Evolutionary conservation across 2,329 filamentous ascomycete genomes (phyloP).

Genomic region (Cercospora canescens): DNA sequence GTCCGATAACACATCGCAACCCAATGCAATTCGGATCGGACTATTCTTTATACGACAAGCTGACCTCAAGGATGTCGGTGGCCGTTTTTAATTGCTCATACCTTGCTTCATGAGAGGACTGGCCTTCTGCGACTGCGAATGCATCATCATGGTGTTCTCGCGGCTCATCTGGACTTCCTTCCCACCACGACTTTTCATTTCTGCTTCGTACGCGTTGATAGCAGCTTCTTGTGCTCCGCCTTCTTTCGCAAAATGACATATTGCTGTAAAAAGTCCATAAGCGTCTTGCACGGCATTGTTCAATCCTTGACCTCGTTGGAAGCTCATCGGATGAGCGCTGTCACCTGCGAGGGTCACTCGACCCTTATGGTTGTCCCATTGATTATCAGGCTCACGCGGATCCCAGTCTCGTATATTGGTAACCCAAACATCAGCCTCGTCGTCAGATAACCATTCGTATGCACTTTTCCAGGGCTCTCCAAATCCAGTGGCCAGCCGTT

Average conservation of each 20-base stretch:
- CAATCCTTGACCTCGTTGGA: slow-evolving; percentile 45
- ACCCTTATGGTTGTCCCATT: slow-evolving; percentile 29
- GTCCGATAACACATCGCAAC: too few species aligned
- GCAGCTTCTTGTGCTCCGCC: not conserved
- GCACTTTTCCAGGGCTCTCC: slow-evolving; percentile 12
- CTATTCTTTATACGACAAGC: too few species aligned
- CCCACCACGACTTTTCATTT: slow-evolving; percentile 17
- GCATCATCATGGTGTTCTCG: slow-evolving; percentile 7
- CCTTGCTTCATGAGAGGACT: slow-evolving; percentile 7
- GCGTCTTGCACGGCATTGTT: slow-evolving; percentile 45
- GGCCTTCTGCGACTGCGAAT: not conserved
- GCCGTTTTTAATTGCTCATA: not conserved
- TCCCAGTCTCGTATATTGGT: slow-evolving; percentile 21
- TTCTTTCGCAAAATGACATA: not conserved
- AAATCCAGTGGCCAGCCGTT: slow-evolving; percentile 9
- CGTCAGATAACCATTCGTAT: slow-evolving; percentile 9
- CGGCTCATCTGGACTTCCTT: slow-evolving; percentile 14
- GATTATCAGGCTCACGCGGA: slow-evolving; percentile 15
- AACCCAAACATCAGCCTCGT: slow-evolving; percentile 1
- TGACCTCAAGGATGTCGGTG: not conserved
- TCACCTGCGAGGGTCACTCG: slow-evolving; percentile 37
- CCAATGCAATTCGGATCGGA: too few species aligned
- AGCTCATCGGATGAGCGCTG: slow-evolving; percentile 48
- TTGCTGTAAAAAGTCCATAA: not conserved
- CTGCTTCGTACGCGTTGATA: slow-evolving; percentile 3